phyloP scores from a whole-genome alignment of 352 stramenopile species.

The Pythium biforme region DNA sequence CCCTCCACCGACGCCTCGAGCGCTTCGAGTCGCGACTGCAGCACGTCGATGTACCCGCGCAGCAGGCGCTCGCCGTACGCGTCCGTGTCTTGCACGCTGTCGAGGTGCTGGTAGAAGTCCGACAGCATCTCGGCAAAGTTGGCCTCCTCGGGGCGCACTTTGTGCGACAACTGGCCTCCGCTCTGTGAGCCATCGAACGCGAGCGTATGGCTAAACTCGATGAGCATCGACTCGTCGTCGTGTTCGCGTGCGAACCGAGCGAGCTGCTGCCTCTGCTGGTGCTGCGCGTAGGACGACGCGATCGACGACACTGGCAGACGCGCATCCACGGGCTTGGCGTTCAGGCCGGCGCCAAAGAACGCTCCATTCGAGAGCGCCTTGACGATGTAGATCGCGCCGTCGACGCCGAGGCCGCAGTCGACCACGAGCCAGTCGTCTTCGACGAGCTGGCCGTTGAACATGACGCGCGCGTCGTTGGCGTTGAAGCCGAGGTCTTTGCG shows the following conservation, averaged over 20 bases:
- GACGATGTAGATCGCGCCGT: slow-evolving; percentile 73
- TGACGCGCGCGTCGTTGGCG: slow-evolving; percentile 51
- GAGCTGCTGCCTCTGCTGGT: slow-evolving; percentile 22
- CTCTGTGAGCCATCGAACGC: slow-evolving; percentile 34
- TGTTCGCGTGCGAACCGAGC: slow-evolving; percentile 16
- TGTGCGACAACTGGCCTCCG: slow-evolving; percentile 44
- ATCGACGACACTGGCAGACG: slow-evolving; percentile 77
- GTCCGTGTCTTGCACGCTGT: slow-evolving; percentile 68
- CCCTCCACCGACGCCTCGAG: slow-evolving; percentile 37
- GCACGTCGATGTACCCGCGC: slow-evolving; percentile 71
- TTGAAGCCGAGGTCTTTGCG: slow-evolving; percentile 44
- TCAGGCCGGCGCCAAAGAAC: slow-evolving; percentile 19
- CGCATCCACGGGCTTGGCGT: slow-evolving; percentile 28
- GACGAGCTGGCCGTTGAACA: slow-evolving; percentile 74
- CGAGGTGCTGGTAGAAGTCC: slow-evolving; percentile 74
- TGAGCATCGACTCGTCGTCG: slow-evolving; percentile 42
- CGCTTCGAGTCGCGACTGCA: slow-evolving; percentile 63
- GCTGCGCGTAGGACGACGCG: slow-evolving; percentile 52
- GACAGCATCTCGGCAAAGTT: slow-evolving; percentile 74
- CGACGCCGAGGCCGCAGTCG: slow-evolving; percentile 75
- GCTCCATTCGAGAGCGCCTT: slow-evolving; percentile 24
- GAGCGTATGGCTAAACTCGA: slow-evolving; percentile 48
- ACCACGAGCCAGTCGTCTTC: slow-evolving; percentile 79
- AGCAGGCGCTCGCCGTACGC: slow-evolving; percentile 73
- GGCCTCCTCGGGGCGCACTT: slow-evolving; percentile 71